Evolutionary conservation across 306 rosid species (phyloP), one percentile per base, ranked within the genome.

Genomic region (Rosa chinensis): DNA sequence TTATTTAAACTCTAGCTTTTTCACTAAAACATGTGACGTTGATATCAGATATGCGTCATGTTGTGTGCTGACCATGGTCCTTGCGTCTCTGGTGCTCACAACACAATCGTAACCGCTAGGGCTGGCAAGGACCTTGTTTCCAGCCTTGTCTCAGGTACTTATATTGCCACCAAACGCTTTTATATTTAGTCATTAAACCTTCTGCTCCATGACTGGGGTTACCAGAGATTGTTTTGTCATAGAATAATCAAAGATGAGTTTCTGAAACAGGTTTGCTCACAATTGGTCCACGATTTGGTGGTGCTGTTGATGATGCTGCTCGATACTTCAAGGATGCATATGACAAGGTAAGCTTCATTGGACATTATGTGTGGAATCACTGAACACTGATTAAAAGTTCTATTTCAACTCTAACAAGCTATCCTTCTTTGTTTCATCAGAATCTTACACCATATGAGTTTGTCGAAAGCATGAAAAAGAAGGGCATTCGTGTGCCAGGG

Each of bases 51-150:
- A 81, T 96, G 98, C 73, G 85, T 96, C 83, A 96, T 96, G 97
- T 84, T 96, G 70, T 96, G 99, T 87, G 98, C 99, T 49, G 98
- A 96, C 86, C 99, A 96, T 72, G 99, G 99, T 87, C 99, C 99
- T 13, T 96, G 98, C 64, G 97, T 93, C 75, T 96, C 99, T 76
- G 99, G 99, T 78, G 99, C 99, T 82, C 99, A 96, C 84, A 96
- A 96, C 87, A 81, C 99, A 75, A 93, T 96, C 56, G 99, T 96
- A 70, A 96, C 99, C 12, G 98, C 98, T 47, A 91, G 99, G 86
- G 99, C 99, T 70, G 98, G 99, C 82, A 95, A 95, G 90, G 98
- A 95, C 81, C 97, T 95, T 76, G 98, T 95, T 81, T 95, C 98
- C 56, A 83, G 99, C 78, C 98, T 93, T 52, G 99, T 95, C 79